Evolutionary conservation across 306 rosid species (phyloP), one percentile per base, ranked within the genome.

Genomic region (Lathyrus oleraceus): DNA sequence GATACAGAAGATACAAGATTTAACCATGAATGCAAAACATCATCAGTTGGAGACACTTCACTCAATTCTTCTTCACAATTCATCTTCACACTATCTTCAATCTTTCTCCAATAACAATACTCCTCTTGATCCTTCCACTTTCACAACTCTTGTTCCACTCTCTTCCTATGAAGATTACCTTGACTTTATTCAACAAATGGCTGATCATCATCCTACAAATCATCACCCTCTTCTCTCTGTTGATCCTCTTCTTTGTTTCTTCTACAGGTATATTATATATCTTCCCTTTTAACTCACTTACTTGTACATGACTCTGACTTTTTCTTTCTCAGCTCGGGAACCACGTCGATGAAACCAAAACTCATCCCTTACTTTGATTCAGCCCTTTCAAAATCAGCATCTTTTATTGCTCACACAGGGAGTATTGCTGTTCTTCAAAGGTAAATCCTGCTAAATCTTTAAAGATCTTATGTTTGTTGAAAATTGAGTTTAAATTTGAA

Each of bases 341-440:
- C 91, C 19, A 82, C 76, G 63, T 64, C 89, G 19, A 73, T 79
- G 87, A 82, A 81, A 76, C 87, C 89, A 5, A 86, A 88, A 67
- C 71, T 88, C 78, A 88, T 86, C 48, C 95, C 91, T 76, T 84
- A 82, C 64, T 88, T 77, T 57, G 89, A 88, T 71, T 86, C 95
- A 61, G 57, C 42, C 56, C 86, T 82, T 72, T 83, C 88, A 2
- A 81, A 71, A 63, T 85, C 81, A 3, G 85, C 88, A 60, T 81
- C 85, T 15, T 70, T 61, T 69, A 54, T 78, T 25, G 94, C 81
- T 73, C 85, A 83, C 65, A 66, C 62, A 54, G 85, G 81, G 63
- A 70, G 85, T 68, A 25, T 6, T 8, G 79, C 88, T 21, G 62
- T 78, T 71, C 87, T 61, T 63, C 83, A 67, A 8, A 84, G 87